Conservation (phyloP, 2,329 filamentous ascomycete genomes). For the Exophiala bonariae region DNA sequence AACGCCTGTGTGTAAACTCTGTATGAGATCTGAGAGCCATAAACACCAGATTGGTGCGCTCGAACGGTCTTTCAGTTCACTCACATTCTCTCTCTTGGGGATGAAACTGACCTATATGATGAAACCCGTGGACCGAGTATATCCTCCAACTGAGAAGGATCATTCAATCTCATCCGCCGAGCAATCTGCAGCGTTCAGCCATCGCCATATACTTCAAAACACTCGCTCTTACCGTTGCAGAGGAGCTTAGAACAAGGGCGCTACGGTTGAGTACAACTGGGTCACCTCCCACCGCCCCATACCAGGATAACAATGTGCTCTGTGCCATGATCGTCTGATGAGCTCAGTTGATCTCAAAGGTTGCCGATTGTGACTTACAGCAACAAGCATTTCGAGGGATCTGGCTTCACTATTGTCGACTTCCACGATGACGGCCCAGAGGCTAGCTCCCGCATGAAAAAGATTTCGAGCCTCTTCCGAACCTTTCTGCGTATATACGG, state of each 20-base stretch:
- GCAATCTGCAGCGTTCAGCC: conserved; percentile 1
- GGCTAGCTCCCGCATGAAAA: neutral
- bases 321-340: too few species aligned
- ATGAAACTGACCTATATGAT: neutral
- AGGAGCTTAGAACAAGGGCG: too few species aligned
- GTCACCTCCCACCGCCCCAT: too few species aligned
- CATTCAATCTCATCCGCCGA: conserved; percentile 9
- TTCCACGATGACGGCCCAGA: conserved; percentile 10
- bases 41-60: neutral
- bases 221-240: too few species aligned
- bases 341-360: too few species aligned
- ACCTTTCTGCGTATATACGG: neutral
- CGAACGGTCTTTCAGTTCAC: too few species aligned
- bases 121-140: neutral
- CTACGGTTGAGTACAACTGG: too few species aligned
- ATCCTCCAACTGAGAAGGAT: neutral
- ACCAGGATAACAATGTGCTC: too few species aligned
- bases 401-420: conserved; percentile 12
- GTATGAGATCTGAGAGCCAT: neutral
- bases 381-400: conserved; percentile 3
- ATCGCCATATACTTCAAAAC: too few species aligned
- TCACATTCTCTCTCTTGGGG: too few species aligned
- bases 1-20: neutral
- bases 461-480: neutral
- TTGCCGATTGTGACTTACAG: neutral